Percentiles rank a stretch among this genome's conserved stretches.
phyloP scores from a whole-genome alignment of 345 rosid species.

The Orychophragmus violaceus region DNA sequence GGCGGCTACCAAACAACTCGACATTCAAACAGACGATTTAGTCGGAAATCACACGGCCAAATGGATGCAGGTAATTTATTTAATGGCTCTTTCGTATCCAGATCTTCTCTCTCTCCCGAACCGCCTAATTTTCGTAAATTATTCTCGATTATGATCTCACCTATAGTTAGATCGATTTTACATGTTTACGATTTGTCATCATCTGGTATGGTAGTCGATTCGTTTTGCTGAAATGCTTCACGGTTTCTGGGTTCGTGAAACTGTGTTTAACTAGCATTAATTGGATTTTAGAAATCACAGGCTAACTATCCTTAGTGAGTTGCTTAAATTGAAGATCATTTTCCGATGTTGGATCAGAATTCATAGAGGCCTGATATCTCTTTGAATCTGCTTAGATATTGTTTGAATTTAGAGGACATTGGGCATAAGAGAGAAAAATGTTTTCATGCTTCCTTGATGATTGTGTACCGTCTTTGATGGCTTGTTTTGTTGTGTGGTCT shows the following conservation, averaged over 20 bases:
- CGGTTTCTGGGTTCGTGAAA: not conserved
- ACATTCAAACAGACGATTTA: constrained; percentile 11
- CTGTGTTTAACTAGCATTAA: not conserved
- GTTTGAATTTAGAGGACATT: not conserved
- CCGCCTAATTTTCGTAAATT: not conserved
- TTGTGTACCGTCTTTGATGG: not conserved
- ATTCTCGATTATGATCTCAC: not conserved
- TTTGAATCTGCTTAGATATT: not conserved
- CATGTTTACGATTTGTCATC: not conserved
- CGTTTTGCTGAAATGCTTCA: not conserved
- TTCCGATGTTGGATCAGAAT: not conserved
- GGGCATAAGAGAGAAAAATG: not conserved
- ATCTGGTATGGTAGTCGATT: not conserved
- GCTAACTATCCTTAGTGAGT: not conserved
- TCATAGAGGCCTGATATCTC: not conserved
- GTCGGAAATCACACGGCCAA: constrained; percentile 71
- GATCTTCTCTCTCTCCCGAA: not conserved
- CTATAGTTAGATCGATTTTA: constrained; percentile 2
- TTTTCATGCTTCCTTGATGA: not conserved
- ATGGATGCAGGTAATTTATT: constrained; percentile 91
- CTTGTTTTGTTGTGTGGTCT: not conserved
- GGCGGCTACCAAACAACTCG: constrained; percentile 33
- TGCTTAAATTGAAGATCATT: not conserved
- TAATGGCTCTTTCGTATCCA: not conserved
- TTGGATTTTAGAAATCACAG: not conserved